phyloP scores from a whole-genome alignment of 108 stramenopile species.

The Cyclostephanos invisitatus region DNA sequence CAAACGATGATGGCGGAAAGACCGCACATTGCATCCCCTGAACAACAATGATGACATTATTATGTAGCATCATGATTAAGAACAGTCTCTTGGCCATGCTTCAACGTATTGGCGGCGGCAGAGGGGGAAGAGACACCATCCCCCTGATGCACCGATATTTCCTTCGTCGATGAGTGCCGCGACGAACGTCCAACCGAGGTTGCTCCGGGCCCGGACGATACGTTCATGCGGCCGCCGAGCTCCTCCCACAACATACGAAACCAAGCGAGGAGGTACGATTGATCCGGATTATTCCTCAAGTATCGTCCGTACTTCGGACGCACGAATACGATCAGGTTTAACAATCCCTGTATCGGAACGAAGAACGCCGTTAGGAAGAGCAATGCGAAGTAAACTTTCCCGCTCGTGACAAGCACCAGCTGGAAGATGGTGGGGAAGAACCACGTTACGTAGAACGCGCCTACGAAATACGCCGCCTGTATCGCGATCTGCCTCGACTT shows the following conservation, averaged over 20 bases:
- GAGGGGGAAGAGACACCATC: too few species aligned
- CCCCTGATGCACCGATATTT: too few species aligned
- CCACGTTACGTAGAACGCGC: slow-evolving; percentile 30
- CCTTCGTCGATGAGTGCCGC: too few species aligned
- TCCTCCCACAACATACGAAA: neutral
- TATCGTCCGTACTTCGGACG: slow-evolving; percentile 17
- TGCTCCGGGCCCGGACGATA: neutral
- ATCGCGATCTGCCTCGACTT: slow-evolving; percentile 2
- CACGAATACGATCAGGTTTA: slow-evolving; percentile 25
- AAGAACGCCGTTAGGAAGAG: slow-evolving; percentile 22
- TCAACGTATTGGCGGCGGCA: too few species aligned
- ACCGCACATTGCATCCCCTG: too few species aligned
- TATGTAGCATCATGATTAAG: too few species aligned
- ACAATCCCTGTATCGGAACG: slow-evolving; percentile 25
- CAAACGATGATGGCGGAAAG: too few species aligned
- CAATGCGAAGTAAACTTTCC: slow-evolving; percentile 8
- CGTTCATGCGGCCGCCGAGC: neutral
- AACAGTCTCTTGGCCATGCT: too few species aligned
- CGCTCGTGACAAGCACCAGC: slow-evolving; percentile 16
- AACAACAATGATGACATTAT: too few species aligned
- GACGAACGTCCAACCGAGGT: neutral
- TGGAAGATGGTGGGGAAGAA: slow-evolving; percentile 29
- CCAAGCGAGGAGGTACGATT: slow-evolving; percentile 9
- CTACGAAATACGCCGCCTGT: slow-evolving; percentile 23
- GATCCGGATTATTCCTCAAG: slow-evolving; percentile 8